phyloP scores from a whole-genome alignment of 371 early-diverging fungal species.

The Neoconidiobolus thromboides region DNA sequence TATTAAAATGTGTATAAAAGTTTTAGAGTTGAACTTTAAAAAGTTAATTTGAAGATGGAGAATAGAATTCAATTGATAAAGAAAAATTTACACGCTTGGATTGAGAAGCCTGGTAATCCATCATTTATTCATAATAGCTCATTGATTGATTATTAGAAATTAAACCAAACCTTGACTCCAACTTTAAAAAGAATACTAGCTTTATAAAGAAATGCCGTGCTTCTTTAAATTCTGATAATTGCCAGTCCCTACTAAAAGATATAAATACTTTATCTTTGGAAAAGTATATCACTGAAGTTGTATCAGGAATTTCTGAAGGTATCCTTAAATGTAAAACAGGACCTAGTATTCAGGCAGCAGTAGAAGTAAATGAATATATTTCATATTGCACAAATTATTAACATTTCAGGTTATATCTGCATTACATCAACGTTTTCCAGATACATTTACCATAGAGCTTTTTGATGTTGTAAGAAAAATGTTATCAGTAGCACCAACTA shows the following conservation, averaged over 20 bases:
- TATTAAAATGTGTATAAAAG: no score
- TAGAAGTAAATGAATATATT: constrained; percentile 30
- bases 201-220: constrained; percentile 87
- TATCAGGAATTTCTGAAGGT: constrained; percentile 61
- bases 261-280: constrained; percentile 73
- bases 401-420: constrained; percentile 45
- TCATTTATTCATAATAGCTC: background rate
- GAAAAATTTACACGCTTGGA: background rate
- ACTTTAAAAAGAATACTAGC: constrained; percentile 88
- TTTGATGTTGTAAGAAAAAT: constrained; percentile 32
- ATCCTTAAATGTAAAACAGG: constrained; percentile 41
- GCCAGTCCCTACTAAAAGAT: constrained; percentile 54
- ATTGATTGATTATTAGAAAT: background rate
- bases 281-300: constrained; percentile 88
- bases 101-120: background rate
- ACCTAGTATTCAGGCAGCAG: constrained; percentile 58
- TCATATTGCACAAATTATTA: background rate
- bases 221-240: constrained; percentile 52
- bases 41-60: no score
- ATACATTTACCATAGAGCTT: constrained; percentile 49
- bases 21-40: no score
- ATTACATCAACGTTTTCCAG: constrained; percentile 78
- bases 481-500: constrained; percentile 21
- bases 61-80: no score
- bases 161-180: constrained; percentile 58